A percentile compares a stretch with the other conserved stretches of the same genome.
phyloP scores from a whole-genome alignment of 1,284 basidiomycete species.

The Cryptococcus maquisensis region DNA sequence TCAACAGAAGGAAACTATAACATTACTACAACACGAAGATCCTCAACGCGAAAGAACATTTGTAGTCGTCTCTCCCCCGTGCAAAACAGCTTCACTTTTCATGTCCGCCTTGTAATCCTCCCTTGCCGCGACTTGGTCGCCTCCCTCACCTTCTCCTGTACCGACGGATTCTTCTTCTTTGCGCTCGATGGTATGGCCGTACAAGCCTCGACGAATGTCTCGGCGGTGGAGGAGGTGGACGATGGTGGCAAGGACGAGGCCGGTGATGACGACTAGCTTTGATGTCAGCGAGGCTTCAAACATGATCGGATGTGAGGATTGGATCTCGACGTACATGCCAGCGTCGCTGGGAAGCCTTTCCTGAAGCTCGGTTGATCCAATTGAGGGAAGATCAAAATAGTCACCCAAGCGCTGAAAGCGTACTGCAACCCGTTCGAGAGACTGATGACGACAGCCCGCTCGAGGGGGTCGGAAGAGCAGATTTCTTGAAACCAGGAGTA shows the following conservation, averaged over 20 bases:
- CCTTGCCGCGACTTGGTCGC: no score
- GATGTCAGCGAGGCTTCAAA: neutral
- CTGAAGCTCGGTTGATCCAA: slow-evolving; percentile 6
- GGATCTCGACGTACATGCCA: slow-evolving; percentile 4
- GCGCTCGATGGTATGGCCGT: no score
- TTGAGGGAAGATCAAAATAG: slow-evolving; percentile 10
- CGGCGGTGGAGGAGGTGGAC: slow-evolving; percentile 3
- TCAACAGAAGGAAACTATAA: no score
- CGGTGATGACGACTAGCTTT: slow-evolving; percentile 3
- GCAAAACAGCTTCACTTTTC: no score
- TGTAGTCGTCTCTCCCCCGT: no score
- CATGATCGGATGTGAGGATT: neutral
- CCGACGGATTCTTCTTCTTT: no score
- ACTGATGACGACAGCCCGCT: neutral
- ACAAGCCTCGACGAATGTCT: neutral
- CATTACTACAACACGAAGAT: no score
- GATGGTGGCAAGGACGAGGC: slow-evolving; percentile 1
- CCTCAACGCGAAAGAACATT: no score
- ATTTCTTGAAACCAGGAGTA: slow-evolving; percentile 9
- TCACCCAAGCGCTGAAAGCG: slow-evolving; percentile 7
- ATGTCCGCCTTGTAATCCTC: no score
- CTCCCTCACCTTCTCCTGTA: no score
- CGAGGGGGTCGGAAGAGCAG: slow-evolving; percentile 7
- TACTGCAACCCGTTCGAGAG: slow-evolving; percentile 4
- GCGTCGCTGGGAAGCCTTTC: slow-evolving; percentile 6